Evolutionary conservation across 116 monocot species (phyloP).

Genomic region (Posidonia oceanica): DNA sequence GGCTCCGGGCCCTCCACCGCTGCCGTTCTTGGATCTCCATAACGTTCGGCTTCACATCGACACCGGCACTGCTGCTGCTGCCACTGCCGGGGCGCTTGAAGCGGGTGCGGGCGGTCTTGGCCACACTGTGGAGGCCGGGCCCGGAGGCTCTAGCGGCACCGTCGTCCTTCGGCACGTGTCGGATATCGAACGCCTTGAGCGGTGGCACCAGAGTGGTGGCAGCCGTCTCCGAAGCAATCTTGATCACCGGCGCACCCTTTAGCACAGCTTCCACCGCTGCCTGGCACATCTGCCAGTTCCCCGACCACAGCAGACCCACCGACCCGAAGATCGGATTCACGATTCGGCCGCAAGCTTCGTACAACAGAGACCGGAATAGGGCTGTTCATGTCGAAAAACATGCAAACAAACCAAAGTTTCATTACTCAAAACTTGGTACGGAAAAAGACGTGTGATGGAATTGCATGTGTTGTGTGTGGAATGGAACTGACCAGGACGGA

Average conservation of each 20-base stretch:
- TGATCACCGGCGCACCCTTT: slow-evolving; percentile 36
- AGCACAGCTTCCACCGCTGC: slow-evolving; percentile 62
- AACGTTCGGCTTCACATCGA: background rate
- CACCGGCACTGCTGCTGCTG: background rate
- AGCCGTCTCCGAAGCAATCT: slow-evolving; percentile 23
- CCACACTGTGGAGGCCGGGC: slow-evolving; percentile 12
- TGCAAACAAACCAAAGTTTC: background rate
- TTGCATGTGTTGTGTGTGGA: too few species aligned
- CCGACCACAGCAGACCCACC: slow-evolving; percentile 64
- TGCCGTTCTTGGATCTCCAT: background rate
- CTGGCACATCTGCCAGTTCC: slow-evolving; percentile 64
- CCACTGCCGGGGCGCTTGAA: slow-evolving; percentile 6
- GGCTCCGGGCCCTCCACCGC: background rate
- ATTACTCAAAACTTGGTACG: background rate
- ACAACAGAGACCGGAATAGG: slow-evolving; percentile 56
- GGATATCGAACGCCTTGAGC: slow-evolving; percentile 42
- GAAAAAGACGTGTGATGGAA: too few species aligned
- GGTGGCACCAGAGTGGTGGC: slow-evolving; percentile 13
- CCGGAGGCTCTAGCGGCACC: background rate
- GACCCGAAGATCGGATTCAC: slow-evolving; percentile 78
- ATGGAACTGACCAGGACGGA: slow-evolving; percentile 23
- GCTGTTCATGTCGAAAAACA: slow-evolving; percentile 14
- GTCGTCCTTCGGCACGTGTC: slow-evolving; percentile 40
- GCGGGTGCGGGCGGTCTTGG: slow-evolving; percentile 6
- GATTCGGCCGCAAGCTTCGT: slow-evolving; percentile 72